phyloP scores from a whole-genome alignment of 805 yeast genomes.

The Spathaspora girioi region DNA sequence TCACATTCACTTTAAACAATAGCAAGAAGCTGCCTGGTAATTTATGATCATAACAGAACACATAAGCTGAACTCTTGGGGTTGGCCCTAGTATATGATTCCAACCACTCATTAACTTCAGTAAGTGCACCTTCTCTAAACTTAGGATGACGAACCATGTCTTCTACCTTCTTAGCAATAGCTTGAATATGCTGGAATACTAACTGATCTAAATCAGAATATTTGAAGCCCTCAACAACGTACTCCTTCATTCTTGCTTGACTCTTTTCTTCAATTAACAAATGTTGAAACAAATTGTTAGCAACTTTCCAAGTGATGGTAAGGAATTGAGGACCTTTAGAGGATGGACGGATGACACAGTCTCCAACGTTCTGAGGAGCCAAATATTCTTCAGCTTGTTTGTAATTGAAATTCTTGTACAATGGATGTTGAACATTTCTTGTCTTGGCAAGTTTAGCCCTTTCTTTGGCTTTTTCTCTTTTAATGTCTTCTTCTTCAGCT shows the following conservation, averaged over 20 bases:
- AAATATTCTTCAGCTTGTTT: slow-evolving; percentile 90
- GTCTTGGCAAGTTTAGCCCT: slow-evolving; percentile 65
- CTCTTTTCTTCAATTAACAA: slow-evolving; percentile 77
- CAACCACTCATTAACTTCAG: slow-evolving; percentile 82
- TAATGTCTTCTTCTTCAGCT: slow-evolving; percentile 66
- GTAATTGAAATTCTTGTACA: slow-evolving; percentile 77
- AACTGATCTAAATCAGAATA: slow-evolving; percentile 92
- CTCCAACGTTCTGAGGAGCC: slow-evolving; percentile 88
- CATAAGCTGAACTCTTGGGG: slow-evolving; percentile 84
- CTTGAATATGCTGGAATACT: slow-evolving; percentile 80
- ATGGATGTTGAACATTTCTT: slow-evolving; percentile 86
- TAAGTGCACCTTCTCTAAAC: slow-evolving; percentile 74
- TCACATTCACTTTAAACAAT: slow-evolving; percentile 76
- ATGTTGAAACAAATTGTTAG: slow-evolving; percentile 87
- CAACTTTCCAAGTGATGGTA: slow-evolving; percentile 95
- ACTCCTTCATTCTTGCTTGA: slow-evolving; percentile 56
- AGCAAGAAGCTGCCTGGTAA: slow-evolving; percentile 92
- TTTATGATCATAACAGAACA: slow-evolving; percentile 84
- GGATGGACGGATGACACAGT: slow-evolving; percentile 90
- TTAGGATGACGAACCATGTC: slow-evolving; percentile 86
- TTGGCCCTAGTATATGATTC: slow-evolving; percentile 88
- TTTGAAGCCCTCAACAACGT: slow-evolving; percentile 61
- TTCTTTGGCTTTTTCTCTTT: slow-evolving; percentile 55
- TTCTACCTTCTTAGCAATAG: slow-evolving; percentile 76
- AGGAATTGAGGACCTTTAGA: slow-evolving; percentile 84